These are phyloP conservation scores for Solioccasus polychromus DNA, from an alignment of 768 basidiomycete species.

Conservation along the genomic window DNA sequence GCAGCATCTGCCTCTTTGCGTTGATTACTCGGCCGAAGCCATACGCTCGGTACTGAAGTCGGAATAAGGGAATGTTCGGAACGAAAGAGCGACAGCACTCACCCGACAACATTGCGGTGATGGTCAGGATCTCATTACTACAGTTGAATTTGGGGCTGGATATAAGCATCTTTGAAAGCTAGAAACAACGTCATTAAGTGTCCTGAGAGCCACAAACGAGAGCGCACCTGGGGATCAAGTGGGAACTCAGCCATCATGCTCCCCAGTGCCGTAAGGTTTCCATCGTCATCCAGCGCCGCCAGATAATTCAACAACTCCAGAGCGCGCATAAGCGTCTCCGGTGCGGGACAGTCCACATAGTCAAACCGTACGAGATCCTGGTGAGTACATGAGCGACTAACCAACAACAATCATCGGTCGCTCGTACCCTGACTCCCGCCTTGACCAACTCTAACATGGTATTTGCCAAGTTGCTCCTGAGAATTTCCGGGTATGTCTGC, in stretches of 20 bases:
- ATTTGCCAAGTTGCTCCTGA: conserved; percentile 90
- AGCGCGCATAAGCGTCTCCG: conserved; percentile 96
- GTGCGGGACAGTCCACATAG: conserved; percentile 91
- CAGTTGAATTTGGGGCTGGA: conserved; percentile 93
- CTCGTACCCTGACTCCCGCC: conserved; percentile 76
- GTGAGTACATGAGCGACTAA: background rate
- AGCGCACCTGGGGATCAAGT: conserved; percentile 86
- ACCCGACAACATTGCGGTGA: conserved; percentile 97
- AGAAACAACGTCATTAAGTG: background rate
- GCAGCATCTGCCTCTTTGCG: conserved; percentile 91
- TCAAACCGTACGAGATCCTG: conserved; percentile 83
- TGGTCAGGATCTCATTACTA: conserved; percentile 92
- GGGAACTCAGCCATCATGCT: conserved; percentile 97
- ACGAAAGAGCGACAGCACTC: conserved; percentile 10
- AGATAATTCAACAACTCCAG: conserved; percentile 92
- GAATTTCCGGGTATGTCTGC: conserved; percentile 95
- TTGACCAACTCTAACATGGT: conserved; percentile 93
- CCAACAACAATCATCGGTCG: background rate
- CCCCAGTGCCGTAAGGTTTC: conserved; percentile 83
- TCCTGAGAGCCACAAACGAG: background rate
- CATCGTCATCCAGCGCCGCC: conserved; percentile 91
- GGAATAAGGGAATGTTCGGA: background rate
- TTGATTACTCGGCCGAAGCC: conserved; percentile 85
- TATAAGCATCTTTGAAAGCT: conserved; percentile 91
- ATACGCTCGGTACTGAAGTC: conserved; percentile 76